Evolutionary conservation across 1,139 yeast species (phyloP), one percentile per base, ranked within the genome.

Genomic region (Lodderomyces margitis): DNA sequence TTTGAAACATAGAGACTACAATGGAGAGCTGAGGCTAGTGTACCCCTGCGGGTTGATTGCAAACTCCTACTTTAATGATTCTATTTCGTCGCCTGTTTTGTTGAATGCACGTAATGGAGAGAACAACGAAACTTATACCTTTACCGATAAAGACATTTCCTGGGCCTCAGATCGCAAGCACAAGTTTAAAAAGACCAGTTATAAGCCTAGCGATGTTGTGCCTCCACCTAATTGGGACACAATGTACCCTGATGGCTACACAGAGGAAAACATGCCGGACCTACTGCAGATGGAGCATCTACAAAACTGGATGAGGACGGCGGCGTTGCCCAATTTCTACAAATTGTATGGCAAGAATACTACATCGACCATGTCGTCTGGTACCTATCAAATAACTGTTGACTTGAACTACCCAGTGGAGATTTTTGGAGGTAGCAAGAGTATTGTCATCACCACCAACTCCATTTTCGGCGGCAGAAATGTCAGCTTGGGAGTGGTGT

Each of bases 31-130:
- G n/a, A 70, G 64, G 47, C 55, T 68, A 39, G 53, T 68, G 16
- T 92, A 92, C 60, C 98, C 98, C 7, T 92, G 98, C 67, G 98
- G 98, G 0, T 71, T 92, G 47, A 91, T 92, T 58, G 97, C 98
- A 40, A 92, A 92, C 64, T 85, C 98, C 1, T 62, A 81, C 58
- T 92, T 92, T 68, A 92, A 94, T 63, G 98, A 92, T 57, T 84
- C 97, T 1, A 75, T 81, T 52, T 58, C 78, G 2, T 60, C 70
- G 11, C 69, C 73, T 10, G 79, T 86, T 4, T 57, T 66, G 7
- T 59, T 72, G 40, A 72, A 72, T 46, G 63, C 77, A 4, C 56
- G 61, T 46, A 63, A 64, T 38, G 74, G 75, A 30, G 61, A 64
- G 17, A 58, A 66, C 36, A 69, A 67, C 42, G 61, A 61, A 21